Evolutionary conservation across 768 basidiomycete genomes (phyloP).

Genomic region (Agaricus bisporus): DNA sequence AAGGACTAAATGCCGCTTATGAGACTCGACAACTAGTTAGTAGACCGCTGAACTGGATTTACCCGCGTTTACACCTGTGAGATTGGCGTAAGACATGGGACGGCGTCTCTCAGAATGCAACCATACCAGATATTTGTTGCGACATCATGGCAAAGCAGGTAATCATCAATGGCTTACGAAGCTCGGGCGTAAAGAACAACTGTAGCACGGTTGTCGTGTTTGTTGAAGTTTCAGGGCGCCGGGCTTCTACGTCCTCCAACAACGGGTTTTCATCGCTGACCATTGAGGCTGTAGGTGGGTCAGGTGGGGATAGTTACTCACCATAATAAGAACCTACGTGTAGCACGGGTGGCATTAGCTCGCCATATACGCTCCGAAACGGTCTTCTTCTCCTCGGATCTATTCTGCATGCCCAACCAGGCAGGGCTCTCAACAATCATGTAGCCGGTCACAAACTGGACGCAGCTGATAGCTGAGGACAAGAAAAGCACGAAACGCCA

Average conservation of each 20-base stretch:
- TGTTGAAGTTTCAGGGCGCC: constrained; percentile 17
- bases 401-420: constrained; percentile 51
- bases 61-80: constrained; percentile 72
- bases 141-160: constrained; percentile 68
- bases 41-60: neutral
- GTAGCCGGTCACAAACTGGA: constrained; percentile 50
- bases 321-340: constrained; percentile 18
- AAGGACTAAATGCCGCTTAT: constrained; percentile 44
- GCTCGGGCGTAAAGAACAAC: constrained; percentile 43
- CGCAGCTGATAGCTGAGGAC: constrained; percentile 47
- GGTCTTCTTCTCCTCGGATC: constrained; percentile 41
- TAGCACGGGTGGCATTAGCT: constrained; percentile 17
- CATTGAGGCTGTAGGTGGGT: constrained; percentile 1
- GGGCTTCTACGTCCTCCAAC: constrained; percentile 26
- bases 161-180: constrained; percentile 57
- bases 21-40: neutral
- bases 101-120: neutral
- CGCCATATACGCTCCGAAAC: constrained; percentile 52
- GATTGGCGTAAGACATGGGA: constrained; percentile 4
- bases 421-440: constrained; percentile 66
- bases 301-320: neutral
- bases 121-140: constrained; percentile 73
- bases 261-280: constrained; percentile 34
- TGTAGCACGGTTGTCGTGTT: constrained; percentile 44
- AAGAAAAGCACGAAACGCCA: constrained; percentile 71